Evolutionary conservation across 2,329 filamentous ascomycete species (phyloP), one percentile per base, ranked within the genome.

Genomic region (Colletotrichum simmondsii): DNA sequence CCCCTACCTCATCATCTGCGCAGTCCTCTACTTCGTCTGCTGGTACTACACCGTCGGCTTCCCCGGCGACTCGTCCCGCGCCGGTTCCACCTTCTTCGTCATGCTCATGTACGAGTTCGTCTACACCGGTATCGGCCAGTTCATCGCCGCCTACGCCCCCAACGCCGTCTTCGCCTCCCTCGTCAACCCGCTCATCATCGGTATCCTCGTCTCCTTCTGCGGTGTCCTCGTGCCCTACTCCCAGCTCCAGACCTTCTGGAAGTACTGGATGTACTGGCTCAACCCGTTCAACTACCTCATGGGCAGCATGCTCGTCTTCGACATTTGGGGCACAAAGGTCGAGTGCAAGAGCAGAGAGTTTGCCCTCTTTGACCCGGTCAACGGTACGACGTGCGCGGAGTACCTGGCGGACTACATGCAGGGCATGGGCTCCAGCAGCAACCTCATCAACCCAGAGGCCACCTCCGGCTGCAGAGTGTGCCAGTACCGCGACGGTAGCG

Each of bases 171-270:
- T 91, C 57, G 90, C 90, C 0, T 83, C 88, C 0, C 83, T 92
- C 5, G 85, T 87, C 73, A 91, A 91, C 74, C 89, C 89, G 0
- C 77, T 92, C 0, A 65, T 91, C 12, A 81, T 92, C 68, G 85
- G 87, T 77, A 80, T 90, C 53, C 84, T 94, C 3, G 87, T 94
- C 10, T 89, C 88, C 1, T 95, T 95, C 84, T 95, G 92, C 76
- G 93, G 93, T 74, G 92, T 95, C 1, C 85, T 94, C 5, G 93
- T 95, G 0, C 92, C 93, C 0, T 94, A 92, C 75, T 77, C 77
- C 0, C 86, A 87, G 30, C 86, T 95, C 26, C 88, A 90, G 10
- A 76, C 80, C 0, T 95, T 95, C 81, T 95, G 93, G 93, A 83
- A 85, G 28, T 88, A 87, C 75, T 93, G 91, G 90, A 59, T 72